phyloP scores from a whole-genome alignment of 2,329 filamentous ascomycete genomes.

The Coleophoma crateriformis region DNA sequence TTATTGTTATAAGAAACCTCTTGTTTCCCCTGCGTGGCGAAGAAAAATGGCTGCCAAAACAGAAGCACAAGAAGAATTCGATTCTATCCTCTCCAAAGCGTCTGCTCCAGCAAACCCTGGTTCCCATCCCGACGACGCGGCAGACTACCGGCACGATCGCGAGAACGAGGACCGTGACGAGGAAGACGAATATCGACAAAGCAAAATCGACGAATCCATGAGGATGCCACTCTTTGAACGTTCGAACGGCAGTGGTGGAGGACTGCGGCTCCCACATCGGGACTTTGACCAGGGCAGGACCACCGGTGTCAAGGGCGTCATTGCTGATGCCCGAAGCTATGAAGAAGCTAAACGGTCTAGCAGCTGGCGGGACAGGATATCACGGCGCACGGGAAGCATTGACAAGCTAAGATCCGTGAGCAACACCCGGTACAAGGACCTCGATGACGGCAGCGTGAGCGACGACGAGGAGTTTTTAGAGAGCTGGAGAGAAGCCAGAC shows the following conservation, averaged over 20 bases:
- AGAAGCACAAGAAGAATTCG: constrained; percentile 62
- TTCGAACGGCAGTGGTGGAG: constrained; percentile 31
- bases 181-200: constrained; percentile 26
- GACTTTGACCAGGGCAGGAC: constrained; percentile 63
- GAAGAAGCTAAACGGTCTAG: constrained; percentile 53
- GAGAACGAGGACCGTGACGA: constrained; percentile 52
- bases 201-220: constrained; percentile 58
- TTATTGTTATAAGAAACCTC: constrained; percentile 10
- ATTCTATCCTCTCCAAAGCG: constrained; percentile 55
- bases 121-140: constrained; percentile 51
- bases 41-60: constrained; percentile 34
- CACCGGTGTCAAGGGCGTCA: constrained; percentile 82
- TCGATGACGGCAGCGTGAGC: constrained; percentile 28
- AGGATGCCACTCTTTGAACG: constrained; percentile 53
- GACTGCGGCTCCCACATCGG: constrained; percentile 54
- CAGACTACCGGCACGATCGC: constrained; percentile 42
- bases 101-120: constrained; percentile 19
- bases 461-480: constrained; percentile 78
- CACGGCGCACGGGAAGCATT: constrained; percentile 36
- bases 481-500: constrained; percentile 76
- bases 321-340: constrained; percentile 75
- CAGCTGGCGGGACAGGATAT: constrained; percentile 36
- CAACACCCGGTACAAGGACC: constrained; percentile 12
- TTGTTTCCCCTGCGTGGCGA: constrained; percentile 8
- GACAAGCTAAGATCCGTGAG: constrained; percentile 11